A percentile compares a stretch with the other conserved stretches of the same genome.
phyloP scores from a whole-genome alignment of 495 filamentous ascomycete species.

The Neurospora sp. region DNA sequence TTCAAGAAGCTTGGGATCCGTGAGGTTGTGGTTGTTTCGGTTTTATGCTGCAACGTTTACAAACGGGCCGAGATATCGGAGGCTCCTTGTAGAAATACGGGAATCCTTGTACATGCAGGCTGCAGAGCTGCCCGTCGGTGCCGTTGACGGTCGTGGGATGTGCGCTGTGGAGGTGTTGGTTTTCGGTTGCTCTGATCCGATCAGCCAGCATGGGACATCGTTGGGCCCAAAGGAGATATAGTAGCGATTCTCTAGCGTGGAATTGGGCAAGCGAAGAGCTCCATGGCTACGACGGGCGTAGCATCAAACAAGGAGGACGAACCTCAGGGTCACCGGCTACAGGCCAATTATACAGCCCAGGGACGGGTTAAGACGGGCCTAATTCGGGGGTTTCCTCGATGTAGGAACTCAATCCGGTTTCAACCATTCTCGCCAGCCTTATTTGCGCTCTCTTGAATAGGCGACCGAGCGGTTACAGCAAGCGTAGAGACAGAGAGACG shows the following conservation, averaged over 20 bases:
- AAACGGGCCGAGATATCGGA: not conserved
- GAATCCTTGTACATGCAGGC: not conserved
- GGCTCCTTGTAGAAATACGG: not conserved
- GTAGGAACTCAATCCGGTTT: not conserved
- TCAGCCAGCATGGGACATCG: conserved; percentile 2
- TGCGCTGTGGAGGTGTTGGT: not conserved
- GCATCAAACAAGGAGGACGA: not conserved
- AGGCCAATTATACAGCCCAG: not conserved
- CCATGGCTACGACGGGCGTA: too few species aligned
- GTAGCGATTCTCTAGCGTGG: not conserved
- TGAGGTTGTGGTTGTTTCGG: not conserved
- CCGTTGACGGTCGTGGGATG: conserved; percentile 6
- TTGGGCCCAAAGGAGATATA: not conserved
- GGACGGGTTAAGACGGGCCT: not conserved
- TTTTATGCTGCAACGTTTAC: not conserved
- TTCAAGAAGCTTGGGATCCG: not conserved
- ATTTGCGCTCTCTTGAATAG: not conserved
- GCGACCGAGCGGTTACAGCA: not conserved
- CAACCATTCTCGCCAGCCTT: not conserved
- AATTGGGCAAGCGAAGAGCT: not conserved
- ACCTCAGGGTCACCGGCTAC: not conserved
- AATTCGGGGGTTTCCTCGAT: not conserved
- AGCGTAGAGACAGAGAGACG: not conserved
- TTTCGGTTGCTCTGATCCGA: conserved; percentile 11
- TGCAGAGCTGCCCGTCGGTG: conserved; percentile 4